These are phyloP conservation scores for Eutrema yunnanense DNA, from an alignment of 345 rosid species.

Conservation along the genomic window DNA sequence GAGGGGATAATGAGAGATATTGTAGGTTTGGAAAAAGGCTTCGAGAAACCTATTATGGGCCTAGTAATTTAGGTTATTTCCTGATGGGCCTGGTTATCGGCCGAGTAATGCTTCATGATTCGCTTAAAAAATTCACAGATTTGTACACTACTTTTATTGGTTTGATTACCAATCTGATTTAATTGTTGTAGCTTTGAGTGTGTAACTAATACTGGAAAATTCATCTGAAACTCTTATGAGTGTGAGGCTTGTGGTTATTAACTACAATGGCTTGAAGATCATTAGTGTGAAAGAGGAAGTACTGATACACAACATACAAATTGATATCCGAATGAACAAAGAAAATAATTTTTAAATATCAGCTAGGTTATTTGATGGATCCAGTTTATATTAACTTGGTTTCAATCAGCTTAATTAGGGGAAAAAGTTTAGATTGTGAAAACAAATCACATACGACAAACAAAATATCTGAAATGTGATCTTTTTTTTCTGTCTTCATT, in stretches of 20 bases:
- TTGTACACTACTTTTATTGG: neutral
- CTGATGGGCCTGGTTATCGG: neutral
- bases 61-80: neutral
- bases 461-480: too few species aligned
- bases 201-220: neutral
- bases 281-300: neutral
- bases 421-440: too few species aligned
- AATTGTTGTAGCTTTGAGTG: neutral
- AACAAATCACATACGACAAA: too few species aligned
- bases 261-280: conserved; percentile 83
- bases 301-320: too few species aligned
- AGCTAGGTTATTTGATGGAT: too few species aligned
- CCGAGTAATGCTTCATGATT: too few species aligned
- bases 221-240: conserved; percentile 42
- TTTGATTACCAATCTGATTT: neutral
- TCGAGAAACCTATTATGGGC: neutral
- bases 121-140: too few species aligned
- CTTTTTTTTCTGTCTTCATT: neutral
- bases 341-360: too few species aligned
- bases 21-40: neutral
- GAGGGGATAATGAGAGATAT: neutral
- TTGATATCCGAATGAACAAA: too few species aligned
- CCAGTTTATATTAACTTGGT: too few species aligned
- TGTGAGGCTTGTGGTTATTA: conserved; percentile 87
- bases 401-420: too few species aligned